Percentiles rank a stretch among this genome's conserved stretches.
Evolutionary conservation across 495 filamentous ascomycete genomes (phyloP).

Genomic region (Echria macrotheca): DNA sequence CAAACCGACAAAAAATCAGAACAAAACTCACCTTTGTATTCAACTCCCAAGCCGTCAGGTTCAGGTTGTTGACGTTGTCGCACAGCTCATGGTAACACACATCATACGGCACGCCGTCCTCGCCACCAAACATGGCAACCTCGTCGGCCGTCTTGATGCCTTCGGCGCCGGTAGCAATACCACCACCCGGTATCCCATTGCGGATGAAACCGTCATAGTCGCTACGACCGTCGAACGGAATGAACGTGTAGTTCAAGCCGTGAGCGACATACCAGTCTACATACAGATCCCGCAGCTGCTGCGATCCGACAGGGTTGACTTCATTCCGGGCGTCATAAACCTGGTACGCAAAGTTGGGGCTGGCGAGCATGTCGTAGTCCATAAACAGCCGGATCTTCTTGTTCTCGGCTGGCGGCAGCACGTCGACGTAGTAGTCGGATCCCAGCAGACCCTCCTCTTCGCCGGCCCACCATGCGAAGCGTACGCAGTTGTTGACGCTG

Average conservation of each 20-base stretch:
- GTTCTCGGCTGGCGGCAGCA: constrained; percentile 45
- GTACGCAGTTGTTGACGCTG: constrained; percentile 50
- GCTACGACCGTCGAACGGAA: constrained; percentile 51
- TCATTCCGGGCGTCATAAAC: constrained; percentile 44
- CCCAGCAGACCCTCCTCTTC: constrained; percentile 57
- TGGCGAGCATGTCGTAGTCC: constrained; percentile 57
- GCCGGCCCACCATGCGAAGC: constrained; percentile 54
- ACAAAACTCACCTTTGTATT: constrained; percentile 43
- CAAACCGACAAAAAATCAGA: no score
- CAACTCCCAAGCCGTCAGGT: constrained; percentile 47
- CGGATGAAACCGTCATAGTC: constrained; percentile 54
- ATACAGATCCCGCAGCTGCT: constrained; percentile 47
- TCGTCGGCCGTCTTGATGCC: constrained; percentile 51
- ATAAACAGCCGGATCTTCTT: constrained; percentile 52
- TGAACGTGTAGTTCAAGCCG: constrained; percentile 46
- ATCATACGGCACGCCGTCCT: constrained; percentile 47
- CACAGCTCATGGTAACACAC: constrained; percentile 53
- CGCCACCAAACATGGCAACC: constrained; percentile 46
- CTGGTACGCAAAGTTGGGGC: constrained; percentile 51
- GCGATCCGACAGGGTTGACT: constrained; percentile 43
- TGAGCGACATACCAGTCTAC: constrained; percentile 44
- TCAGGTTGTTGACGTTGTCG: constrained; percentile 45
- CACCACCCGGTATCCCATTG: constrained; percentile 48
- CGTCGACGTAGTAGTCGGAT: constrained; percentile 49
- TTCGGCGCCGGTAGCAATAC: constrained; percentile 58